These are phyloP conservation scores for Suillus subalutaceus DNA, from an alignment of 768 basidiomycete species.

Conservation along the genomic window DNA sequence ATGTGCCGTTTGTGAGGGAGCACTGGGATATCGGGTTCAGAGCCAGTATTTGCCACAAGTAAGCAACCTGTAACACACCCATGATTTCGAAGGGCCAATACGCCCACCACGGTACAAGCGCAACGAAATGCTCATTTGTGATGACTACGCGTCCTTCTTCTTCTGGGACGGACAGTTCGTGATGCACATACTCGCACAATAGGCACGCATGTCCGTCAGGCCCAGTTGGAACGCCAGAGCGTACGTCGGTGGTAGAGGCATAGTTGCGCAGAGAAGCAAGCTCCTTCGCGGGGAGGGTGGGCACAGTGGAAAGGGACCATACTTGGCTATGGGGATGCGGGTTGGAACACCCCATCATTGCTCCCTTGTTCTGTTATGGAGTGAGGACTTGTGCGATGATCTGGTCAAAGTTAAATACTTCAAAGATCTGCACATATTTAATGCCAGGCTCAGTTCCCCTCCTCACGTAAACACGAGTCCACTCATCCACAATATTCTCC, in stretches of 20 bases:
- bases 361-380: slow-evolving; percentile 76
- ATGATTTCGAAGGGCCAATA: slow-evolving; percentile 91
- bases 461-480: slow-evolving; percentile 64
- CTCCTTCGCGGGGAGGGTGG: slow-evolving; percentile 70
- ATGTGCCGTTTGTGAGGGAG: slow-evolving; percentile 81
- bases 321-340: slow-evolving; percentile 94
- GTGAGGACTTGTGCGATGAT: slow-evolving; percentile 14
- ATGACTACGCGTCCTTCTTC: slow-evolving; percentile 65
- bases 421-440: slow-evolving; percentile 86
- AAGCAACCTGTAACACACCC: slow-evolving; percentile 40
- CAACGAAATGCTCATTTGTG: slow-evolving; percentile 77
- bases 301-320: slow-evolving; percentile 78
- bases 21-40: slow-evolving; percentile 44
- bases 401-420: slow-evolving; percentile 50
- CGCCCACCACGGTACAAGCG: slow-evolving; percentile 94
- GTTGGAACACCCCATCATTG: slow-evolving; percentile 95
- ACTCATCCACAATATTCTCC: slow-evolving; percentile 65
- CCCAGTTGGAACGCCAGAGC: slow-evolving; percentile 54
- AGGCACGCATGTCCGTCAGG: slow-evolving; percentile 64
- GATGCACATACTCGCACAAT: slow-evolving; percentile 77
- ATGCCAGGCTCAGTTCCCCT: slow-evolving; percentile 70
- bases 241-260: slow-evolving; percentile 34
- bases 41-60: background rate
- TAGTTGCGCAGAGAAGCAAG: slow-evolving; percentile 59
- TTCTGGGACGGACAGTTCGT: slow-evolving; percentile 52